These are phyloP conservation scores for Oidiodendron maius DNA, from an alignment of 495 filamentous ascomycete species.

Conservation along the genomic window DNA sequence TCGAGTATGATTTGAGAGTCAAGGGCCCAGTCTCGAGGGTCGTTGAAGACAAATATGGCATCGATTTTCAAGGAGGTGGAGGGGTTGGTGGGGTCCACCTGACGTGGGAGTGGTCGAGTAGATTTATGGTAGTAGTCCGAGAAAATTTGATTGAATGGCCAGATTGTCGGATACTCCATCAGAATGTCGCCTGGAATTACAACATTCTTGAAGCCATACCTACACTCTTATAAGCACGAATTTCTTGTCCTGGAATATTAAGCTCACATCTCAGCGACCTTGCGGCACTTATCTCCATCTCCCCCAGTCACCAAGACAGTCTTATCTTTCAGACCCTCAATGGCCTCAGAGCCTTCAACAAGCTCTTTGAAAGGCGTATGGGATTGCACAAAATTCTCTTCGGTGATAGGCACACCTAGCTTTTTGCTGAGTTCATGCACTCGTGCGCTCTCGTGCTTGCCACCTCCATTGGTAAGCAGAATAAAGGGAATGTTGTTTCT, in stretches of 20 bases:
- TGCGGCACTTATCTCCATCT: constrained; percentile 66
- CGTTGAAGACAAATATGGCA: constrained; percentile 76
- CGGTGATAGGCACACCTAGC: constrained; percentile 49
- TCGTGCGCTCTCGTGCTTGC: constrained; percentile 66
- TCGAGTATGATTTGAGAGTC: constrained; percentile 85
- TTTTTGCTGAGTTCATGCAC: constrained; percentile 62
- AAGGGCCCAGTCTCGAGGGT: constrained; percentile 77
- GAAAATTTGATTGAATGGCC: constrained; percentile 69
- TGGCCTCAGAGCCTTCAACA: constrained; percentile 23
- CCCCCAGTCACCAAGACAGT: constrained; percentile 79
- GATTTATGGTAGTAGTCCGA: constrained; percentile 53
- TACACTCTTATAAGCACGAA: constrained; percentile 7
- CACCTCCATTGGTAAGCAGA: constrained; percentile 85
- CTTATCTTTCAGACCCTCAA: constrained; percentile 52
- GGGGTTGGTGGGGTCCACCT: constrained; percentile 11
- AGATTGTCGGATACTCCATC: constrained; percentile 63
- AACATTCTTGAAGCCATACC: constrained; percentile 82
- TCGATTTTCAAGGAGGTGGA: constrained; percentile 57
- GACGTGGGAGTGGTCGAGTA: constrained; percentile 55
- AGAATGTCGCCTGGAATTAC: constrained; percentile 83
- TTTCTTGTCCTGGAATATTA: background rate
- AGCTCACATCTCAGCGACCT: constrained; percentile 55
- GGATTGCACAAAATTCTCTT: constrained; percentile 69
- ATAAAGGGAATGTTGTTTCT: constrained; percentile 71
- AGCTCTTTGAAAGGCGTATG: constrained; percentile 73